Evolutionary conservation across 768 basidiomycete species (phyloP).

Genomic region (Lactifluus volemus): DNA sequence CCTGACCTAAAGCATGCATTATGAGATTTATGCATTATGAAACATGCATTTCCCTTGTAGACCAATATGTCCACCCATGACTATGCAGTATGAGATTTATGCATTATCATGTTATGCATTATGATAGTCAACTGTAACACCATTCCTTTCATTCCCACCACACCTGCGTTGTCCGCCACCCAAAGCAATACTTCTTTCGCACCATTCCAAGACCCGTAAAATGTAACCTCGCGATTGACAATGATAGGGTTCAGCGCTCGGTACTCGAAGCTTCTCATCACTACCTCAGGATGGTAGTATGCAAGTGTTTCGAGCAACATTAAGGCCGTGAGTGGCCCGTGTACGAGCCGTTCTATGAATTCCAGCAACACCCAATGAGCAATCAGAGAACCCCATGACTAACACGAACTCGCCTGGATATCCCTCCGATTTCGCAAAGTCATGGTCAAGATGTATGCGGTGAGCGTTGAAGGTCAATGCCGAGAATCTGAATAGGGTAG

Average conservation of each 20-base stretch:
- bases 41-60: too few species aligned
- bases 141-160: constrained; percentile 61
- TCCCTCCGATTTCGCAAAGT: constrained; percentile 60
- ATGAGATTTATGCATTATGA: too few species aligned
- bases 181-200: constrained; percentile 39
- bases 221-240: constrained; percentile 40
- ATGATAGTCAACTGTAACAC: too few species aligned
- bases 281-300: constrained; percentile 39
- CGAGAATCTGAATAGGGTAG: constrained; percentile 78
- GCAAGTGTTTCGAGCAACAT: constrained; percentile 61
- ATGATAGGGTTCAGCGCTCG: constrained; percentile 58
- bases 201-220: constrained; percentile 39
- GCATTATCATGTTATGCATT: too few species aligned
- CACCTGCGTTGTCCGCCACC: constrained; percentile 48
- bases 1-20: too few species aligned
- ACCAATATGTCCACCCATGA: too few species aligned
- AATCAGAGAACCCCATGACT: neutral
- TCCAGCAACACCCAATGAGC: neutral
- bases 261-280: constrained; percentile 53
- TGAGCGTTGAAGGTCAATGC: constrained; percentile 84
- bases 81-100: too few species aligned
- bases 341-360: constrained; percentile 64
- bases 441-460: constrained; percentile 73
- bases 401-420: constrained; percentile 47
- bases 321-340: constrained; percentile 73